Evolutionary conservation across 768 basidiomycete species (phyloP).

Genomic region (Nevesoporus exiguus): DNA sequence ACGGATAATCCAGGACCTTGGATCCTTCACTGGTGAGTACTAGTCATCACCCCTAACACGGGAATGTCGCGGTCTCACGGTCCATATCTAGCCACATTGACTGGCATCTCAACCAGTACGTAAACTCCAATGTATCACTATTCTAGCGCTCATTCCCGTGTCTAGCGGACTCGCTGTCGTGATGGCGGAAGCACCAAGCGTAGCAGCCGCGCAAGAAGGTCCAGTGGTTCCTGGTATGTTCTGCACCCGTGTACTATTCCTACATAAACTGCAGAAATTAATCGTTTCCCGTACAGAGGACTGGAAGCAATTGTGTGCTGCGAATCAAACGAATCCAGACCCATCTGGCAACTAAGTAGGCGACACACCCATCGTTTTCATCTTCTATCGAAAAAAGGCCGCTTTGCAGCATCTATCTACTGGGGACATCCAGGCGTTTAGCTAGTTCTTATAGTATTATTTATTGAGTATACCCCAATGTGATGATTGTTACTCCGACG

Average conservation of each 20-base stretch:
- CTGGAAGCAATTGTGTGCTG: not conserved
- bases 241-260: not conserved
- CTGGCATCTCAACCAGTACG: not conserved
- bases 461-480: too few species aligned
- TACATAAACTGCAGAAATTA: not conserved
- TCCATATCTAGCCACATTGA: not conserved
- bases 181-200: not conserved
- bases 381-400: too few species aligned
- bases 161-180: not conserved
- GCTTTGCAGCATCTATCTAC: too few species aligned
- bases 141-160: not conserved
- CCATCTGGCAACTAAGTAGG: too few species aligned
- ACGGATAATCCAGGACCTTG: conserved; percentile 67
- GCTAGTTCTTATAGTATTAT: too few species aligned
- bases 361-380: too few species aligned
- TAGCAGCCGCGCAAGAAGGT: not conserved
- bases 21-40: conserved; percentile 7
- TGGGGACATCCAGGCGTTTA: too few species aligned
- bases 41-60: not conserved
- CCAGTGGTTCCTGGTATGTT: not conserved
- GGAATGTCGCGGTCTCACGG: not conserved
- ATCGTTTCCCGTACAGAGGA: not conserved
- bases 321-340: too few species aligned
- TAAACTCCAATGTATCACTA: not conserved
- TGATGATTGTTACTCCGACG: too few species aligned